phyloP scores from a whole-genome alignment of 495 filamentous ascomycete species.

The Cercophora samala region DNA sequence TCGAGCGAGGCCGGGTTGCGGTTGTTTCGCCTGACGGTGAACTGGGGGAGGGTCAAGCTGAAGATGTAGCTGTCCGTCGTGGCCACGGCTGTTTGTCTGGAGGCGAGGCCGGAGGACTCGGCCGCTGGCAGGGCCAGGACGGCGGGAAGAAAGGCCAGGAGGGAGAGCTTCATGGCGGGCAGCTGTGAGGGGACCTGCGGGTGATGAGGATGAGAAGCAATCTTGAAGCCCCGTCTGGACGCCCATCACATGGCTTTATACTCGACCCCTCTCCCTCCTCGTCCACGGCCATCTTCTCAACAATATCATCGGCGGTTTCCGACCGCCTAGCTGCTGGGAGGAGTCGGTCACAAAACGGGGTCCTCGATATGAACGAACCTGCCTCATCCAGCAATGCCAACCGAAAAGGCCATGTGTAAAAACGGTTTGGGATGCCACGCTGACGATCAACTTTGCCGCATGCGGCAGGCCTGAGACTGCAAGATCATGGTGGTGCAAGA shows the following conservation, averaged over 20 bases:
- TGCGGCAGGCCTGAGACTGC: neutral
- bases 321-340: neutral
- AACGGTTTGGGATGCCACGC: slow-evolving; percentile 4
- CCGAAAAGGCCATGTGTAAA: slow-evolving; percentile 8
- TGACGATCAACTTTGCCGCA: slow-evolving; percentile 11
- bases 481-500: neutral
- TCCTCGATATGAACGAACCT: slow-evolving; percentile 9
- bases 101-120: neutral
- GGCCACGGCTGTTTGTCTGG: slow-evolving; percentile 15
- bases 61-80: slow-evolving; percentile 41
- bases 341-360: neutral
- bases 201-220: slow-evolving; percentile 7
- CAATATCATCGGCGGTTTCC: slow-evolving; percentile 3
- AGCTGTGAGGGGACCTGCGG: slow-evolving; percentile 10
- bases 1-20: slow-evolving; percentile 35
- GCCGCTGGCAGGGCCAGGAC: slow-evolving; percentile 6
- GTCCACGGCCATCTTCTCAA: neutral
- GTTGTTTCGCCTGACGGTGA: slow-evolving; percentile 31
- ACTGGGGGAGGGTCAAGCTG: slow-evolving; percentile 30
- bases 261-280: neutral
- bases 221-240: neutral
- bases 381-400: slow-evolving; percentile 15
- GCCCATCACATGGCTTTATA: neutral
- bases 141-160: slow-evolving; percentile 22
- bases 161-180: slow-evolving; percentile 33